Evolutionary conservation across 2,329 filamentous ascomycete genomes (phyloP).

Genomic region (Colletotrichum ledebouriae): DNA sequence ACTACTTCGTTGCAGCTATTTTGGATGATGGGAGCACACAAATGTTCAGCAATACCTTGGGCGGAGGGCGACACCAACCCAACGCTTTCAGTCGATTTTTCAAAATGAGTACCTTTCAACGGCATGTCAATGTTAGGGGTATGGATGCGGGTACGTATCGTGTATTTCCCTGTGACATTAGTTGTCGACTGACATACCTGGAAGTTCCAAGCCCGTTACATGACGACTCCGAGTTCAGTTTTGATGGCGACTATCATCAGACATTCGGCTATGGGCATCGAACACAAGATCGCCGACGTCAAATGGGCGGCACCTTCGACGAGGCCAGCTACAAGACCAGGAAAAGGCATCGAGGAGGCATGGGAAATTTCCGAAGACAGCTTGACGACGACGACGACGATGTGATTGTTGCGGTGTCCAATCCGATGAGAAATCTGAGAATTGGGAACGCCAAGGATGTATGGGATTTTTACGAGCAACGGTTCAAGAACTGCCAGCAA

Average conservation of each 20-base stretch:
- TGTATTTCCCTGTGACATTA: not conserved
- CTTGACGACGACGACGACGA: constrained; percentile 60
- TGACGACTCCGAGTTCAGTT: constrained; percentile 48
- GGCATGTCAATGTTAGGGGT: constrained; percentile 54
- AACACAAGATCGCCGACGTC: constrained; percentile 46
- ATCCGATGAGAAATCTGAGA: constrained; percentile 60
- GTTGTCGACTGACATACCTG: constrained; percentile 19
- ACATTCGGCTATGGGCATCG: constrained; percentile 45
- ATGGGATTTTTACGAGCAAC: constrained; percentile 70
- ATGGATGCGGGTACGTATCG: constrained; percentile 55
- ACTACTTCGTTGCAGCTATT: constrained; percentile 66
- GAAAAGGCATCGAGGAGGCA: constrained; percentile 52
- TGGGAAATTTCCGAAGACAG: constrained; percentile 51
- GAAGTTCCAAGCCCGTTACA: constrained; percentile 52
- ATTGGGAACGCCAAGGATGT: constrained; percentile 68
- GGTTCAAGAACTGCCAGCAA: constrained; percentile 78
- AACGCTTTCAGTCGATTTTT: constrained; percentile 61
- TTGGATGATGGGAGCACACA: constrained; percentile 61
- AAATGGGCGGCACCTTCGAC: constrained; percentile 46
- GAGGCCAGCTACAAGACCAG: constrained; percentile 50
- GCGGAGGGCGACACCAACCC: constrained; percentile 53
- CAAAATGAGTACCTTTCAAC: constrained; percentile 56
- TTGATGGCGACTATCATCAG: constrained; percentile 43
- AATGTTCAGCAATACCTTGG: constrained; percentile 53
- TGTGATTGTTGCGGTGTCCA: constrained; percentile 54